Evolutionary conservation across 2,329 filamentous ascomycete species (phyloP).

Genomic region (Didymella keratinophila): DNA sequence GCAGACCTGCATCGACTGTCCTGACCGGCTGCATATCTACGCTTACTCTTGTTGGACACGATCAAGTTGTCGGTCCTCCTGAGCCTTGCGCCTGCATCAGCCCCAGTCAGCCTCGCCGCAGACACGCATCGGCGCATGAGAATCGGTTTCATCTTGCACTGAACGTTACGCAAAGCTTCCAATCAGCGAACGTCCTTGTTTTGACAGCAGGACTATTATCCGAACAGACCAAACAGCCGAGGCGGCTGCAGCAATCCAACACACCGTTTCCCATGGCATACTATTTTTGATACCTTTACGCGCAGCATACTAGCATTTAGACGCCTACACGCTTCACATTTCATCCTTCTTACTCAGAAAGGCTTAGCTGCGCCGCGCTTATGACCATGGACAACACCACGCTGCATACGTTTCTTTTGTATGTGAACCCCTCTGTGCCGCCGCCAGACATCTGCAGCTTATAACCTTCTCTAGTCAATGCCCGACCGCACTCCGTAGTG

Average conservation of each 20-base stretch:
- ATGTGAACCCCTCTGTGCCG: constrained; percentile 37
- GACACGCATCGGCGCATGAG: constrained; percentile 31
- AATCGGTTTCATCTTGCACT: constrained; percentile 41
- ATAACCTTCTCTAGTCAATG: constrained; percentile 43
- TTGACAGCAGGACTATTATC: constrained; percentile 27
- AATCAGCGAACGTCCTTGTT: constrained; percentile 29
- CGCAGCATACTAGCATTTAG: constrained; percentile 31
- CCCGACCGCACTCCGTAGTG: constrained; percentile 64
- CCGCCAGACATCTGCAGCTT: constrained; percentile 30
- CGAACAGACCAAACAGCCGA: constrained; percentile 34
- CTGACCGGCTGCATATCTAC: constrained; percentile 34
- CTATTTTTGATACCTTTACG: constrained; percentile 42
- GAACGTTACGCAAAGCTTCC: constrained; percentile 31
- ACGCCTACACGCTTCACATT: constrained; percentile 39
- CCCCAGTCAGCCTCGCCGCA: constrained; percentile 43
- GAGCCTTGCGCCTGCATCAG: constrained; percentile 30
- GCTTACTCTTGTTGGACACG: constrained; percentile 26
- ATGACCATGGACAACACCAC: constrained; percentile 59
- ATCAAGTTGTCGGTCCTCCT: constrained; percentile 12
- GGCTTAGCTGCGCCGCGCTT: constrained; percentile 37
- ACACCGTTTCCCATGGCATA: constrained; percentile 33
- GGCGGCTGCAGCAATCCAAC: constrained; percentile 36
- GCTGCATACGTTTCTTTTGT: constrained; percentile 68
- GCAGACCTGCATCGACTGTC: constrained; percentile 20
- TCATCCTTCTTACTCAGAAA: constrained; percentile 38